Evolutionary conservation across 2,329 filamentous ascomycete species (phyloP), one percentile per base, ranked within the genome.

Genomic region (Nemania bipapillata): DNA sequence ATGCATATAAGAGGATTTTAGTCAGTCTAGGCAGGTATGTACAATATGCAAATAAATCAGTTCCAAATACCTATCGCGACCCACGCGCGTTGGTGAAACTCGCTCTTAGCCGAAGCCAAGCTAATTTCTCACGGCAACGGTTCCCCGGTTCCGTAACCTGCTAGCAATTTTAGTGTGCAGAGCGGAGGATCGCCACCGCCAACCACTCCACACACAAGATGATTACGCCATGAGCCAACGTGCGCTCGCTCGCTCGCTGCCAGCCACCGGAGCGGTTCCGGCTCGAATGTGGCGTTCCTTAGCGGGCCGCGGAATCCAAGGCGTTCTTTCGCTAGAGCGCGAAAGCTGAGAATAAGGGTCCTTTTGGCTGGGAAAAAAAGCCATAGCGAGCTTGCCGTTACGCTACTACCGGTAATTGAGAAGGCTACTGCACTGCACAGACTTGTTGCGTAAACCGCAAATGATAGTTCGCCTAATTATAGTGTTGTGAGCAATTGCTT

Each of bases 61-160:
- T 49, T 45, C 40, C 40, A 49, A 49, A 49, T 49, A 49, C 45
- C 20, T 26, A 3, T 47, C 17, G 20, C 3, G 24, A 26, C 40
- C 15, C 17, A 45, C 30, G 4, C 9, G 30, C 40, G 8, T n/a
- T 3, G 20, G 40, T 45, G 40, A 45, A 45, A 45, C 40, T 45
- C 15, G 3, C 45, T 24, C 24, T 11, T 26, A 49, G 45, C 45
- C 24, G 20, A 57, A 20, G 40, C 24, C 6, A 26, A 22, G 52
- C 24, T 26, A 61, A 66, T 57, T 45, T 57, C 58, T 57, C 24
- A 3, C 57, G 42, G 32, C 42, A 56, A 22, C 22, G n/a, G 12
- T 32, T 35, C n/a, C 7, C 52, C 15, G 52, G 42, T 62, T 50
- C 42, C 45, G 32, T 32, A 8, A 20, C 37, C 22, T 47, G 35